These are phyloP conservation scores for Yamadazyma laniorum DNA, from an alignment of 805 yeast species.

Conservation along the genomic window DNA sequence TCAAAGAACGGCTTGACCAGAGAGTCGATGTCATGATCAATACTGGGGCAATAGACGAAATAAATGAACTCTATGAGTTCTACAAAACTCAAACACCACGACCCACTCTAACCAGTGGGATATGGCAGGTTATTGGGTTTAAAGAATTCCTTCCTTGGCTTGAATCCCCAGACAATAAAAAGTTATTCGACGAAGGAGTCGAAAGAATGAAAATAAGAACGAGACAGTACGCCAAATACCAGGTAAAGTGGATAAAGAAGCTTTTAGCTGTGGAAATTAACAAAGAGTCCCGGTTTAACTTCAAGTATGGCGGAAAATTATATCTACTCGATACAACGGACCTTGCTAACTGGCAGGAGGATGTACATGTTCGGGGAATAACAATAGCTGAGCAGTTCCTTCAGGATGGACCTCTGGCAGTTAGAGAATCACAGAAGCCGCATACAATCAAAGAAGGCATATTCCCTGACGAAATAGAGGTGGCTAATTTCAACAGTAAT, in stretches of 20 bases:
- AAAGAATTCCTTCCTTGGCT: slow-evolving; percentile 83
- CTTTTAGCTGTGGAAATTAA: slow-evolving; percentile 59
- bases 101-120: slow-evolving; percentile 66
- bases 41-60: slow-evolving; percentile 68
- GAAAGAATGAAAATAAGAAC: slow-evolving; percentile 82
- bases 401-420: slow-evolving; percentile 24
- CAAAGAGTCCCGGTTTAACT: slow-evolving; percentile 44
- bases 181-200: slow-evolving; percentile 45
- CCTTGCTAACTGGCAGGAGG: slow-evolving; percentile 54
- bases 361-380: slow-evolving; percentile 57
- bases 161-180: slow-evolving; percentile 9
- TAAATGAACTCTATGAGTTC: slow-evolving; percentile 53
- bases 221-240: slow-evolving; percentile 81
- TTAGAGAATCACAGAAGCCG: slow-evolving; percentile 28
- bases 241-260: slow-evolving; percentile 86
- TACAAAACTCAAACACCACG: slow-evolving; percentile 31
- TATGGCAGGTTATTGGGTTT: slow-evolving; percentile 95
- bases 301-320: slow-evolving; percentile 59
- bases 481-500: slow-evolving; percentile 34
- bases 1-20: slow-evolving; percentile 64
- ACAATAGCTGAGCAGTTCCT: slow-evolving; percentile 43
- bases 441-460: slow-evolving; percentile 18
- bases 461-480: slow-evolving; percentile 24
- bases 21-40: slow-evolving; percentile 84
- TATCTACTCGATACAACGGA: slow-evolving; percentile 78